phyloP scores from a whole-genome alignment of 352 stramenopile genomes.

The Pythium plurisporium region DNA sequence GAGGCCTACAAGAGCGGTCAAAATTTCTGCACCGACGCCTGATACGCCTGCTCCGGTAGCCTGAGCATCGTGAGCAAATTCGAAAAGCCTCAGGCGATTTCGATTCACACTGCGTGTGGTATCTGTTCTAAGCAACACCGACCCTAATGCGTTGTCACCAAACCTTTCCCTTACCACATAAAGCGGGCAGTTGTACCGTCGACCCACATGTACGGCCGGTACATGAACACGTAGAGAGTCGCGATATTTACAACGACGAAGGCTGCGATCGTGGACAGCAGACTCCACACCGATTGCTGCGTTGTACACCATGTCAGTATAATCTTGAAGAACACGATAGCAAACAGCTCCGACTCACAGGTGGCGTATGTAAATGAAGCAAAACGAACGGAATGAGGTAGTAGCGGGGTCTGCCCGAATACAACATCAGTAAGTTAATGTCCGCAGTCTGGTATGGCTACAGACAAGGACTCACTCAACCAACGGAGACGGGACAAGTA shows the following conservation, averaged over 20 bases:
- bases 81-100: no score
- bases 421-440: neutral
- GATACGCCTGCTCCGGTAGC: no score
- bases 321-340: neutral
- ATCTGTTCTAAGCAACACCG: no score
- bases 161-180: constrained; percentile 61
- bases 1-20: neutral
- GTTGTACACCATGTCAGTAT: constrained; percentile 14
- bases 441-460: neutral
- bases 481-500: constrained; percentile 83
- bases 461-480: constrained; percentile 68
- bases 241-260: constrained; percentile 59
- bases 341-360: constrained; percentile 29
- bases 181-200: constrained; percentile 77
- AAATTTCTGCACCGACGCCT: neutral
- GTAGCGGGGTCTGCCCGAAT: constrained; percentile 56
- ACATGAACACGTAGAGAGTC: constrained; percentile 75
- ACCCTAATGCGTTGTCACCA: neutral
- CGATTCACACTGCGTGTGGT: no score
- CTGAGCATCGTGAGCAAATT: no score
- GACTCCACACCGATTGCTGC: constrained; percentile 51
- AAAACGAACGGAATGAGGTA: constrained; percentile 80
- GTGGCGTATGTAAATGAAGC: constrained; percentile 67
- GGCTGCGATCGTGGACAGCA: constrained; percentile 32
- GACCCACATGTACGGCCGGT: constrained; percentile 66